These are phyloP conservation scores for Aureobasidium sp. DNA, from an alignment of 2,329 filamentous ascomycete genomes.

Conservation along the genomic window DNA sequence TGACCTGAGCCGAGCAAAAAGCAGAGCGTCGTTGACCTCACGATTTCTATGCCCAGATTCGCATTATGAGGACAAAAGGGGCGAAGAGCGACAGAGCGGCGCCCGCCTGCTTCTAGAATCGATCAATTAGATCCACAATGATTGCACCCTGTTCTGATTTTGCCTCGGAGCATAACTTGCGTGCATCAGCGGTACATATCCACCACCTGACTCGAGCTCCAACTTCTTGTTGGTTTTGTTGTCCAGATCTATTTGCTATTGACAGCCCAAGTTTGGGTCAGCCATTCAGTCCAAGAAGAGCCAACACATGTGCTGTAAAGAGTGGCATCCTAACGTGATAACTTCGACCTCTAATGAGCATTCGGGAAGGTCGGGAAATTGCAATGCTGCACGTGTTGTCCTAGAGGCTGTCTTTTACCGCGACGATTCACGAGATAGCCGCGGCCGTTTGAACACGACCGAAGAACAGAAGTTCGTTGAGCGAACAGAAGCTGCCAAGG, in stretches of 20 bases:
- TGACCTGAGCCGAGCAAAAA: conserved; percentile 8
- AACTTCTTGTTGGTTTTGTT: not conserved
- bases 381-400: not conserved
- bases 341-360: not conserved
- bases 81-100: conserved; percentile 10
- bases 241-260: not conserved
- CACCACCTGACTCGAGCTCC: conserved; percentile 10
- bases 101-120: conserved; percentile 10
- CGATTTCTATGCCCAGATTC: not conserved
- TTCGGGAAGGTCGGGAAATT: not conserved
- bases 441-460: not conserved
- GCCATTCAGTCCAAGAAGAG: not conserved
- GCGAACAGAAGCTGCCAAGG: conserved; percentile 1
- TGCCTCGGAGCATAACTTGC: not conserved
- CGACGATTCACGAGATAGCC: not conserved
- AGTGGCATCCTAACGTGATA: not conserved
- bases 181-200: not conserved
- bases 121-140: not conserved
- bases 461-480: conserved; percentile 11
- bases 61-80: not conserved
- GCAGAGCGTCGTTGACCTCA: conserved; percentile 5
- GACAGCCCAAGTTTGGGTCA: not conserved
- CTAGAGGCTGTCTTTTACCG: not conserved
- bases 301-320: not conserved
- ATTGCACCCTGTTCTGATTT: not conserved